Evolutionary conservation across 148 eudicot genomes (phyloP), one percentile per base, ranked within the genome.

Genomic region (Persicaria tinctoria): DNA sequence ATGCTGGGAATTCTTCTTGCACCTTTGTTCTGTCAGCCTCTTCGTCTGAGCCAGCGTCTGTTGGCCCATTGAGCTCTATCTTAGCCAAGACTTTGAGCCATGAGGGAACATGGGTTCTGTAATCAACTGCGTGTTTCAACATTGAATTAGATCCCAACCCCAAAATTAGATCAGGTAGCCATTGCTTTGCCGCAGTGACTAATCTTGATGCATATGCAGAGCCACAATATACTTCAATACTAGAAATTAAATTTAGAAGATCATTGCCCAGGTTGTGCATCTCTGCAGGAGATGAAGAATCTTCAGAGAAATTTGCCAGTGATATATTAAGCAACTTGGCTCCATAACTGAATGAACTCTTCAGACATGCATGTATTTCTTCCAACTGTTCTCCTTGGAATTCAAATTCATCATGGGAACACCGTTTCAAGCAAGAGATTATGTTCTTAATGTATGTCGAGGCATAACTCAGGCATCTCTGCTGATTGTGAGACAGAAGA

Each of bases 81-180:
- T 85, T 87, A 14, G 97, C 97, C 72, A 90, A 72, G 68, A 78
- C 80, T 68, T 81, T 75, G 47, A 83, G 70, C 97, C 99, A 92
- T 47, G 87, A 83, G 13, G 84, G 88, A 70, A 83, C 73, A 82
- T 54, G 53, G 17, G 76, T 78, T 71, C 70, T 82, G 16, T 74
- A 80, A 69, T 86, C 76, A 75, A 70, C 10, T 47, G 84, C 75
- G 62, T 74, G 84, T 75, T 78, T 85, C 49, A 78, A 73, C 70
- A 95, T 68, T 78, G 78, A 74, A 63, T 56, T 71, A 23, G 92
- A 92, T 72, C 88, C 91, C 77, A 95, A 76, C 62, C 89, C 96
- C 53, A 95, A 82, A 70, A 90, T 81, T 75, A 92, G 80, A 78
- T 95, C 99, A 38, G 99, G 99, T 46, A 90, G 72, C 97, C 99